Evolutionary conservation across 2,329 filamentous ascomycete genomes (phyloP).

Genomic region (Alternaria longipes): DNA sequence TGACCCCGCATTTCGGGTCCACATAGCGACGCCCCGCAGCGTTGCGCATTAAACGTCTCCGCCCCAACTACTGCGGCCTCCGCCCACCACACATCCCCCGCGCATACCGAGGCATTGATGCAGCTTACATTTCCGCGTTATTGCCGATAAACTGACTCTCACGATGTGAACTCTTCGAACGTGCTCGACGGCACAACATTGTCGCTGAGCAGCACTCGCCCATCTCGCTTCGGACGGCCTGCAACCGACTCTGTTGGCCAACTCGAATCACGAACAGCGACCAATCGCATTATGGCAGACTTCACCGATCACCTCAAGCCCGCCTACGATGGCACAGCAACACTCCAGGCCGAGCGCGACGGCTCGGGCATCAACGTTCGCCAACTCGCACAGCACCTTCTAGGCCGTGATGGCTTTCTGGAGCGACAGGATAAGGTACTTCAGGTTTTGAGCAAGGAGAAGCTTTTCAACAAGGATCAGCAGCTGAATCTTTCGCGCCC

Average conservation of each 20-base stretch:
- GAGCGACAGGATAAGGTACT: conserved; percentile 59
- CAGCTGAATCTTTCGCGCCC: conserved; percentile 62
- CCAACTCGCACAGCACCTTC: conserved; percentile 58
- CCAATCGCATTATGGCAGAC: conserved; percentile 53
- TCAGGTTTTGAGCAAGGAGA: conserved; percentile 56
- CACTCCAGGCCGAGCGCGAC: conserved; percentile 57
- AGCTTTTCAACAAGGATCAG: conserved; percentile 61
- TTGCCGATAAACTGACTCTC: conserved; percentile 8
- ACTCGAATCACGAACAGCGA: background rate
- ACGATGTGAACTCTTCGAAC: conserved; percentile 12
- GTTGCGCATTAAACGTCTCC: conserved; percentile 14
- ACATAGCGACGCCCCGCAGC: conserved; percentile 20
- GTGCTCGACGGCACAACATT: conserved; percentile 1
- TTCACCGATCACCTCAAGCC: conserved; percentile 62
- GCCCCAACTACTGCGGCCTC: background rate
- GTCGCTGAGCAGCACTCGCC: background rate
- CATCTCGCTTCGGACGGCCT: conserved; percentile 12
- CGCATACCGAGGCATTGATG: conserved; percentile 25
- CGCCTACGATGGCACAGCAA: conserved; percentile 56
- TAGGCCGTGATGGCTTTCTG: conserved; percentile 59
- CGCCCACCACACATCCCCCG: background rate
- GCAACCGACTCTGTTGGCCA: conserved; percentile 9
- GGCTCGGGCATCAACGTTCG: conserved; percentile 56
- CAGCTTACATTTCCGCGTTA: conserved; percentile 19
- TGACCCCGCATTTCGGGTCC: conserved; percentile 19